phyloP scores from a whole-genome alignment of 2,329 filamentous ascomycete genomes.

The Daldinia eschscholtzii region DNA sequence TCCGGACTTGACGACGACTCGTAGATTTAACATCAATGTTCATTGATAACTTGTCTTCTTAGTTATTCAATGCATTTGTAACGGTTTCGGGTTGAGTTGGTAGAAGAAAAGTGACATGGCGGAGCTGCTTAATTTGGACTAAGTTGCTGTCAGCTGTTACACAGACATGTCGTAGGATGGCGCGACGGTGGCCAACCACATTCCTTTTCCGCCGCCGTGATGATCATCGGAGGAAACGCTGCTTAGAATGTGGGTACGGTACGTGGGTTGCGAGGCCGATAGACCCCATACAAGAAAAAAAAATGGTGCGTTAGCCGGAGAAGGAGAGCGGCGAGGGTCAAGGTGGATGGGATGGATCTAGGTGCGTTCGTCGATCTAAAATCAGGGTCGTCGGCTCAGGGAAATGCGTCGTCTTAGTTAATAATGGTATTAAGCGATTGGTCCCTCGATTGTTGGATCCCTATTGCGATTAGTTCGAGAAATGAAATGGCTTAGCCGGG shows the following conservation, averaged over 20 bases:
- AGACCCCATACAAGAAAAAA: slow-evolving; percentile 28
- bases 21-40: not conserved
- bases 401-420: not conserved
- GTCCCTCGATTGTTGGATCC: slow-evolving; percentile 20
- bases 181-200: slow-evolving; percentile 8
- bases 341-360: slow-evolving; percentile 19
- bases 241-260: slow-evolving; percentile 13
- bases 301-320: slow-evolving; percentile 36
- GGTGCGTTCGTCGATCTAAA: slow-evolving; percentile 33
- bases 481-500: slow-evolving; percentile 23
- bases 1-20: not conserved
- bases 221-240: slow-evolving; percentile 31
- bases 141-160: slow-evolving; percentile 29
- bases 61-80: not conserved
- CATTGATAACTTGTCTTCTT: not conserved
- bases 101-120: slow-evolving; percentile 19
- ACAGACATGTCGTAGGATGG: slow-evolving; percentile 15
- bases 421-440: slow-evolving; percentile 17
- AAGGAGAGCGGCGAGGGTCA: slow-evolving; percentile 24
- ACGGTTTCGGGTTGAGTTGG: not conserved
- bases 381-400: slow-evolving; percentile 34
- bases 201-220: slow-evolving; percentile 20
- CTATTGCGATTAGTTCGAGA: slow-evolving; percentile 17
- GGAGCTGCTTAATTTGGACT: slow-evolving; percentile 17
- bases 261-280: slow-evolving; percentile 21